phyloP scores from a whole-genome alignment of 1,284 basidiomycete genomes.

The Moniliophthora roreri region DNA sequence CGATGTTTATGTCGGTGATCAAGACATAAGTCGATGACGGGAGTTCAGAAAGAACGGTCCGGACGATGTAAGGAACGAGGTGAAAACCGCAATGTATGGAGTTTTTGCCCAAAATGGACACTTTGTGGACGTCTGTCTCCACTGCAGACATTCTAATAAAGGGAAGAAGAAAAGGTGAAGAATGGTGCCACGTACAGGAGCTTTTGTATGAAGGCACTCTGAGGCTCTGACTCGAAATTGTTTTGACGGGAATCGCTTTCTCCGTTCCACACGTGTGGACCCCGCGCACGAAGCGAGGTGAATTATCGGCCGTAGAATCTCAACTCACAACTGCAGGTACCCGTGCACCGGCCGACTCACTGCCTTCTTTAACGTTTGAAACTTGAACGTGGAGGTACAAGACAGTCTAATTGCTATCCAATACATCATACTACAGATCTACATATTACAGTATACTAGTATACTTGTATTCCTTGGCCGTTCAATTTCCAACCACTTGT shows the following conservation, averaged over 20 bases:
- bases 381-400: not conserved
- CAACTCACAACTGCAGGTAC: too few species aligned
- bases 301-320: too few species aligned
- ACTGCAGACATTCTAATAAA: conserved; percentile 14
- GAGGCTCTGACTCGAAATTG: not conserved
- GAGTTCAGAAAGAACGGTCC: conserved; percentile 74
- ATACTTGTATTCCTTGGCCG: not conserved
- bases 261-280: not conserved
- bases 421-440: not conserved
- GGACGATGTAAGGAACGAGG: conserved; percentile 82
- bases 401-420: conserved; percentile 1
- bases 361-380: too few species aligned
- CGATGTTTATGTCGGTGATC: conserved; percentile 91
- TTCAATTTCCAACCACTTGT: conserved; percentile 2
- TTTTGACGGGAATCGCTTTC: not conserved
- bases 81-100: conserved; percentile 93
- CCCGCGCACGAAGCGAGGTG: too few species aligned
- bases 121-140: conserved; percentile 55
- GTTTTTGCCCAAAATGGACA: conserved; percentile 86
- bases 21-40: conserved; percentile 91
- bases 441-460: not conserved
- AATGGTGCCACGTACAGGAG: not conserved
- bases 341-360: too few species aligned
- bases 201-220: not conserved
- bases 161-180: conserved; percentile 1